These are phyloP conservation scores for Cenchrus fungigraminus DNA, from an alignment of 176 grass and related monocot species.

Conservation along the genomic window DNA sequence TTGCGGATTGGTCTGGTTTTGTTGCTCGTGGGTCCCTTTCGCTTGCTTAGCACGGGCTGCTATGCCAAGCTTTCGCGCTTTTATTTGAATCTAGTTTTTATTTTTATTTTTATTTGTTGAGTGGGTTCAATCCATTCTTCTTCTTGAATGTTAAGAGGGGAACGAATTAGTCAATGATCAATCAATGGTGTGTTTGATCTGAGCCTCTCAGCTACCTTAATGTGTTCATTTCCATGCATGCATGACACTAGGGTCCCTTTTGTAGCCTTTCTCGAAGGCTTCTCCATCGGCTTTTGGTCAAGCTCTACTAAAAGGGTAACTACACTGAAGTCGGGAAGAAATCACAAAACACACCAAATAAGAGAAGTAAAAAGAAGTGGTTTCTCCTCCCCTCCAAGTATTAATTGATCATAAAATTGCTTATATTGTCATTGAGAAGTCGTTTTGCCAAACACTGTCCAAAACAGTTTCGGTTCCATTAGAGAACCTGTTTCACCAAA, in stretches of 20 bases:
- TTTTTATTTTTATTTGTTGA: conserved; percentile 1
- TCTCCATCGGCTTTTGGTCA: too few relatives aligned
- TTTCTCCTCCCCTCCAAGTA: too few relatives aligned
- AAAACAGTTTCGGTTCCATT: too few relatives aligned
- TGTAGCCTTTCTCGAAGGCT: too few relatives aligned
- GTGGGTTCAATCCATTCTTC: neutral
- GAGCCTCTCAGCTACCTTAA: neutral
- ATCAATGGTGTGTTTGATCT: neutral
- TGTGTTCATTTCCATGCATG: neutral
- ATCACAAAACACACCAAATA: neutral
- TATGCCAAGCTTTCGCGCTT: conserved; percentile 16
- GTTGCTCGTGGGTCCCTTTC: conserved; percentile 55
- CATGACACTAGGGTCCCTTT: too few relatives aligned
- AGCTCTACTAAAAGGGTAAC: too few relatives aligned
- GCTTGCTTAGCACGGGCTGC: conserved; percentile 61
- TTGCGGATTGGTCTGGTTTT: conserved; percentile 6
- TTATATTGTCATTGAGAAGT: too few relatives aligned
- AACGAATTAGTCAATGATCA: conserved; percentile 26
- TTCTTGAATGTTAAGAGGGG: neutral
- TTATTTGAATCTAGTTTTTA: conserved; percentile 14
- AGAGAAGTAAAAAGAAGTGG: neutral
- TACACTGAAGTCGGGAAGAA: too few relatives aligned
- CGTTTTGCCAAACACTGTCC: too few relatives aligned
- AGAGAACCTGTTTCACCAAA: too few relatives aligned
- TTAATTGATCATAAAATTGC: too few relatives aligned